Conservation (phyloP, 192 early-diverging fungal species). For the Tieghemiomyces parasiticus region DNA sequence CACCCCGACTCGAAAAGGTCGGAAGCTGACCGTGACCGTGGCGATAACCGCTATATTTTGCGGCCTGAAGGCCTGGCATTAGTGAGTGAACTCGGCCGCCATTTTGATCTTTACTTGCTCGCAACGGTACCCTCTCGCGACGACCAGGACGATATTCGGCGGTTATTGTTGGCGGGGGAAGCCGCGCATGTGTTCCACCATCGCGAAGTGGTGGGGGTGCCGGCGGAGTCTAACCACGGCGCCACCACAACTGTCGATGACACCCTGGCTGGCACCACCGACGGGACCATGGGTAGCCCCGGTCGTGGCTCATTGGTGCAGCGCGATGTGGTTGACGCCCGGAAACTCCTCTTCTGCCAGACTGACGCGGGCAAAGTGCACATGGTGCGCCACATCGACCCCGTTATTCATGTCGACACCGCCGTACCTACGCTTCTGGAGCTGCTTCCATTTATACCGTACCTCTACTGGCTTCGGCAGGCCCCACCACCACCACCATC, state of each 20-base stretch:
- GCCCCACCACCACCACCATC: neutral
- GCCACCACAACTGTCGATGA: too few species aligned
- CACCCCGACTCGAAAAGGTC: constrained; percentile 47
- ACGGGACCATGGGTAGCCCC: constrained; percentile 5
- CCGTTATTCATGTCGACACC: constrained; percentile 49
- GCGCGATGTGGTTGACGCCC: constrained; percentile 37
- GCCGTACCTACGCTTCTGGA: neutral
- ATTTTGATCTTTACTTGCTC: constrained; percentile 39
- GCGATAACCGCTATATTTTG: too few species aligned
- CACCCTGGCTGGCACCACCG: neutral
- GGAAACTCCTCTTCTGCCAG: constrained; percentile 53
- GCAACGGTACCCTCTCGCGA: constrained; percentile 31
- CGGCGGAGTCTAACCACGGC: too few species aligned
- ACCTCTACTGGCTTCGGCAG: constrained; percentile 1
- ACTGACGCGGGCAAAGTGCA: constrained; percentile 48
- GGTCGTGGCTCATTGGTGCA: neutral
- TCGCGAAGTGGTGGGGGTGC: too few species aligned
- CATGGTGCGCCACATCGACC: constrained; percentile 52
- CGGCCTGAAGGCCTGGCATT: constrained; percentile 35
- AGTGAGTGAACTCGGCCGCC: constrained; percentile 30
- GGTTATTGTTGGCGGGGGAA: constrained; percentile 13
- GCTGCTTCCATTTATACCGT: neutral
- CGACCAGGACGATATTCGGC: constrained; percentile 38
- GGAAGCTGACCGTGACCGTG: too few species aligned
- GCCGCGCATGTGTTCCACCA: constrained; percentile 11